phyloP scores from a whole-genome alignment of 352 stramenopile genomes.

The Globisporangium rhizosaccharum region DNA sequence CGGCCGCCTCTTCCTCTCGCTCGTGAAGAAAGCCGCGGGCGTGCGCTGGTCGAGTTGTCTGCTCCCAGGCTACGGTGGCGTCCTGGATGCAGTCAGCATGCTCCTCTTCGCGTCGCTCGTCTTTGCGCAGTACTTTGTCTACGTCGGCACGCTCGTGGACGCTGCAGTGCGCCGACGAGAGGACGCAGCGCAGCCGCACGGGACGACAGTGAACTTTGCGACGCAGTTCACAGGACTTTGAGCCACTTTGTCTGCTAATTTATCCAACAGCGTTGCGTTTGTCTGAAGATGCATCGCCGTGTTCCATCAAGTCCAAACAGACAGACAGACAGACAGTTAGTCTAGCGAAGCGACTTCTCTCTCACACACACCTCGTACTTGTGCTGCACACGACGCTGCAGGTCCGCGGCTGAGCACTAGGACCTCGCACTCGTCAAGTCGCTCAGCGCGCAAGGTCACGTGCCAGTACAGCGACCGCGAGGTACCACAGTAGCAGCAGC shows the following conservation, averaged over 20 bases:
- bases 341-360: too few species aligned
- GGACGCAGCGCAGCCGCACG: background rate
- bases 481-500: too few species aligned
- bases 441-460: too few species aligned
- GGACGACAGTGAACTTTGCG: slow-evolving; percentile 2
- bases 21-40: slow-evolving; percentile 90
- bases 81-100: slow-evolving; percentile 88
- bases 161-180: background rate
- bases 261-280: background rate
- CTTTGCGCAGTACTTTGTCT: slow-evolving; percentile 48
- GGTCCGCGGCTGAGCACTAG: too few species aligned
- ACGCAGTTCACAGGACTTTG: background rate
- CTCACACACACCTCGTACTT: too few species aligned
- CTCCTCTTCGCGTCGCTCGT: slow-evolving; percentile 82
- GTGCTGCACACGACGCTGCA: too few species aligned
- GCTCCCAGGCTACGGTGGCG: slow-evolving; percentile 91
- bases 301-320: too few species aligned
- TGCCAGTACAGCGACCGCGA: too few species aligned
- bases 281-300: background rate
- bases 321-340: too few species aligned
- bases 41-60: slow-evolving; percentile 91
- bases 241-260: background rate
- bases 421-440: too few species aligned
- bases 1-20: slow-evolving; percentile 87
- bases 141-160: slow-evolving; percentile 13